Evolutionary conservation across 2,329 filamentous ascomycete genomes (phyloP), one percentile per base, ranked within the genome.

Genomic region (Cryphonectria radicalis): DNA sequence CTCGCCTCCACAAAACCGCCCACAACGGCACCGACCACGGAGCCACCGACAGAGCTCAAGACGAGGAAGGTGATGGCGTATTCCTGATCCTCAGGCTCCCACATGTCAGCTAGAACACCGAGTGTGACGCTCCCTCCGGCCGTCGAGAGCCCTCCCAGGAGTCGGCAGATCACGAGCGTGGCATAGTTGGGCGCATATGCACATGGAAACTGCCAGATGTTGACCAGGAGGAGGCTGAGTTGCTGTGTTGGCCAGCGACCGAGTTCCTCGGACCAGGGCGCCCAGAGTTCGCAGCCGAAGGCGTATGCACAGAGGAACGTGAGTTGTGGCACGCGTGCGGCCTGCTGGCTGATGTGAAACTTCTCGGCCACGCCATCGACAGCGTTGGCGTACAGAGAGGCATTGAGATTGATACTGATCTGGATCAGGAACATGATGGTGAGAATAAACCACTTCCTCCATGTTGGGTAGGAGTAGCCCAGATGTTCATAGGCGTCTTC

Each of bases 31-130:
- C 87, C 87, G 19, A 89, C 80, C 3, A 87, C 83, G 0, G 87
- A 87, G 0, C 87, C 87, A 1, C 84, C 83, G 8, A 88, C 87
- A 0, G 86, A 88, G 1, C 86, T 87, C 32, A 88, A 77, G 6
- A 90, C 86, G 73, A 91, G 87, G 74, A 86, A 91, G 0, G 88
- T 88, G 11, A 91, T 84, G 0, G 89, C 87, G 74, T 84, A 87
- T 75, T 90, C 86, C 73, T 90, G 89, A 8, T 86, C 81, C 60
- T 87, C 85, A 0, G 87, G 80, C 66, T 85, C 81, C 79, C 85
- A 91, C 84, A 91, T 85, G 73, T 91, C 89, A 2, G 89, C 89
- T 2, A 91, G 85, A 80, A 91, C 88, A 10, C 89, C 89, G 2
- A 91, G 79, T 0, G 89, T 91, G 40, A 91, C 89, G 6, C 88